These are phyloP conservation scores for Coix lacrymajobi DNA, from an alignment of 176 grass and related monocot genomes.

Conservation along the genomic window DNA sequence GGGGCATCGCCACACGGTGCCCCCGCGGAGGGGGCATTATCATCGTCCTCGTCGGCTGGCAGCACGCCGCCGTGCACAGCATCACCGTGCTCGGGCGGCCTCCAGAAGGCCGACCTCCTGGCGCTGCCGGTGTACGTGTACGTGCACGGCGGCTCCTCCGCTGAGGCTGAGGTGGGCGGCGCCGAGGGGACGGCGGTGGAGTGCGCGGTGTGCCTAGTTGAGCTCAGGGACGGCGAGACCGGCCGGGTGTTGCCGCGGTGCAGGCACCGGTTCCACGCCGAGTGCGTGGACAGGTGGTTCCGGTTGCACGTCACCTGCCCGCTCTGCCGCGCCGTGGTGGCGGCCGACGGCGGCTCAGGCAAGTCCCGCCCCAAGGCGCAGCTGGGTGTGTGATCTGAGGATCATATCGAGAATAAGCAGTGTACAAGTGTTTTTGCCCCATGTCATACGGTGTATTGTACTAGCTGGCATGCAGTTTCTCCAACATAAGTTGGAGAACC, in stretches of 20 bases:
- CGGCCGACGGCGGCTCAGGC: background rate
- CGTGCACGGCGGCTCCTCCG: background rate
- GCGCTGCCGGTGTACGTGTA: conserved; percentile 52
- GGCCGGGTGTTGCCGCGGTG: conserved; percentile 47
- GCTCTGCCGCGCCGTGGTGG: conserved; percentile 38
- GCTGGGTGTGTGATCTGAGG: background rate
- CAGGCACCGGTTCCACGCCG: conserved; percentile 47
- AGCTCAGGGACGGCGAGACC: conserved; percentile 37
- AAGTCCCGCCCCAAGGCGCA: background rate
- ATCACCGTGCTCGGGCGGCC: conserved; percentile 6
- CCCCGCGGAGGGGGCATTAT: background rate
- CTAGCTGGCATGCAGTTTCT: background rate
- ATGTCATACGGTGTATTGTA: background rate
- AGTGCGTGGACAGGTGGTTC: conserved; percentile 66
- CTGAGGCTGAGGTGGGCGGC: background rate
- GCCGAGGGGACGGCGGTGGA: conserved; percentile 18
- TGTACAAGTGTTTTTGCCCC: background rate
- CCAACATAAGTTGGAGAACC: background rate
- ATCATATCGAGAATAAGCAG: background rate
- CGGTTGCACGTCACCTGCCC: conserved; percentile 40
- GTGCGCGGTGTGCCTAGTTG: conserved; percentile 56
- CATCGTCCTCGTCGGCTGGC: background rate
- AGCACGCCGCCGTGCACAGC: conserved; percentile 29
- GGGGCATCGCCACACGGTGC: background rate
- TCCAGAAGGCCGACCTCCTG: conserved; percentile 18